These are phyloP conservation scores for Wickerhamomyces pijperi DNA, from an alignment of 805 yeast species.

Conservation along the genomic window DNA sequence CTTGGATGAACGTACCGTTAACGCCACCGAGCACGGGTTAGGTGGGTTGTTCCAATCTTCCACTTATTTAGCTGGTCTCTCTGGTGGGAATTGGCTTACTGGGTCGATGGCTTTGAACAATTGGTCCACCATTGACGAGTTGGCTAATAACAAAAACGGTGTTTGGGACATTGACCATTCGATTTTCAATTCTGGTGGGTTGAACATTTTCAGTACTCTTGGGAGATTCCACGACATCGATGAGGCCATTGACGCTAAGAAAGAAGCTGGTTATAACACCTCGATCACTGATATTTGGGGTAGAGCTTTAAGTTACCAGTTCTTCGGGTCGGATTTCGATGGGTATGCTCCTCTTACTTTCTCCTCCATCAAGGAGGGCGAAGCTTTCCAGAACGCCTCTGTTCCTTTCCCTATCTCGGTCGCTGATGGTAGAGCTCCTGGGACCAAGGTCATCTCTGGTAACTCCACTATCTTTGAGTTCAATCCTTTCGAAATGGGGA, in stretches of 20 bases:
- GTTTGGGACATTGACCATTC: slow-evolving; percentile 63
- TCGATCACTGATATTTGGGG: slow-evolving; percentile 75
- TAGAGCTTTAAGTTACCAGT: slow-evolving; percentile 59
- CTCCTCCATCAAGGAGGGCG: slow-evolving; percentile 44
- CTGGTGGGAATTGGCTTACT: slow-evolving; percentile 79
- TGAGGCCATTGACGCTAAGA: slow-evolving; percentile 41
- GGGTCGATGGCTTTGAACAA: slow-evolving; percentile 59
- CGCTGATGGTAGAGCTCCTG: slow-evolving; percentile 55
- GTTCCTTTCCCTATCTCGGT: slow-evolving; percentile 68
- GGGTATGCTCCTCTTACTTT: slow-evolving; percentile 56
- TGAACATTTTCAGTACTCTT: slow-evolving; percentile 38
- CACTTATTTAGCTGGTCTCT: slow-evolving; percentile 62
- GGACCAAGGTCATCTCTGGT: slow-evolving; percentile 36
- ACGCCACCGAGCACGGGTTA: slow-evolving; percentile 42
- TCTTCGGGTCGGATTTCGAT: slow-evolving; percentile 48
- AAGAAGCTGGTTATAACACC: slow-evolving; percentile 52
- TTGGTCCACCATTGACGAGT: slow-evolving; percentile 59
- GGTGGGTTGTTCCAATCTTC: slow-evolving; percentile 66
- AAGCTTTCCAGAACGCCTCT: slow-evolving; percentile 45
- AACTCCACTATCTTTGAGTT: slow-evolving; percentile 62
- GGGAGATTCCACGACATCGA: slow-evolving; percentile 42
- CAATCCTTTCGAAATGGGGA: slow-evolving; percentile 69
- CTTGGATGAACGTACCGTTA: slow-evolving; percentile 55
- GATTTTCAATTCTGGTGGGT: slow-evolving; percentile 52
- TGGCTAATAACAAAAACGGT: slow-evolving; percentile 25